Evolutionary conservation across 768 basidiomycete species (phyloP), one percentile per base, ranked within the genome.

Genomic region (Bullera alba): DNA sequence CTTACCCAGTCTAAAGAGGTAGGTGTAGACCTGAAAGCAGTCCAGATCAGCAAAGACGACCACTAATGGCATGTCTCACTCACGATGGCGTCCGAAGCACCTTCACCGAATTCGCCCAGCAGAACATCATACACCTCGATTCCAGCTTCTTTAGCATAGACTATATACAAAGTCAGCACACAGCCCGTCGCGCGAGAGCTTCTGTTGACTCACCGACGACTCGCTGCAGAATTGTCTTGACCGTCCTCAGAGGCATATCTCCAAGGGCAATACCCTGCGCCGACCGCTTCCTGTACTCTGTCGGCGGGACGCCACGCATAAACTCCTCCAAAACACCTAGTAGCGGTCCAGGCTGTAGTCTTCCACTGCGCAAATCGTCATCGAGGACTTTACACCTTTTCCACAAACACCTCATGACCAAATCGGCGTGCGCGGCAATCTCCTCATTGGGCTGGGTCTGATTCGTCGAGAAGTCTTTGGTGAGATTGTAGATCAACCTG

Each of bases 161-260:
- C 65, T 66, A 19, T 53, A 88, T 15, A n/a, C n/a, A 7, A 23
- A 28, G 35, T 57, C 88, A 73, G 61, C 51, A 35, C 12, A 34
- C 8, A n/a, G 42, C 36, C 10, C 27, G 42, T 10, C 42, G 8
- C 10, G 42, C 23, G 10, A 21, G 38, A 49, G 17, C 52, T 37
- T 35, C 45, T n/a, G 29, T 1, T n/a, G n/a, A 81, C 91, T 76
- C 58, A 92, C 91, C 86, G 61, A 96, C 88, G 49, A 96, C 81
- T 70, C 93, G 90, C 74, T 97, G 95, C 29, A 99, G 87, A 61
- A 99, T 88, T 35, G 95, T 92, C 77, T 99, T 99, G 72, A 97
- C 87, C 2, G 95, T 97, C 54, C 95, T 79, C 51, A 99, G 73
- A 2, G 95, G 95, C 92, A 97, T 92, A 65, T 99, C 95, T 22